phyloP scores from a whole-genome alignment of 2,329 filamentous ascomycete species.

The Tolypocladium sp. region DNA sequence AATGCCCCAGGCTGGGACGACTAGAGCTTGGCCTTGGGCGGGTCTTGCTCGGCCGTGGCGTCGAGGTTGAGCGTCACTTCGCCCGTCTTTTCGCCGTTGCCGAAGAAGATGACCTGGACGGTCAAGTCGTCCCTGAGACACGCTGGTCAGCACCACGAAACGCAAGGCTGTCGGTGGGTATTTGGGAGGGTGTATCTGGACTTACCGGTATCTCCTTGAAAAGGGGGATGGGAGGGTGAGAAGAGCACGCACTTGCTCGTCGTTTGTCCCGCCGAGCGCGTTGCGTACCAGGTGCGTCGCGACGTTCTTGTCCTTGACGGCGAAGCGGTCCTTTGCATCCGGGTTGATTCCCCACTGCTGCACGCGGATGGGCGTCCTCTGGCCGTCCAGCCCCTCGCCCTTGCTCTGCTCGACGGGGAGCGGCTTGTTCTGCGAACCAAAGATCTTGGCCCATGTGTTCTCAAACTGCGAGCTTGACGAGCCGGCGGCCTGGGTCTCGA shows the following conservation, averaged over 20 bases:
- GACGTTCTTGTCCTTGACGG: constrained; percentile 90
- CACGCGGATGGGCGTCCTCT: constrained; percentile 79
- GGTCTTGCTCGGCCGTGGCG: constrained; percentile 53
- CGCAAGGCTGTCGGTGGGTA: background rate
- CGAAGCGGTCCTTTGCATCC: constrained; percentile 70
- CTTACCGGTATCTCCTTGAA: constrained; percentile 77
- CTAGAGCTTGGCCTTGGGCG: constrained; percentile 30
- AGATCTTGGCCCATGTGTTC: constrained; percentile 56
- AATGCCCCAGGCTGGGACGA: background rate
- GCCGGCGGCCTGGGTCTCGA: constrained; percentile 62
- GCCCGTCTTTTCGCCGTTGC: constrained; percentile 66
- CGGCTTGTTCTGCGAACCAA: constrained; percentile 39
- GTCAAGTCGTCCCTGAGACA: constrained; percentile 75
- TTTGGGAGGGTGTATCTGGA: background rate
- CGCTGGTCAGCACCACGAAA: background rate
- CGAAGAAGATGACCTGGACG: constrained; percentile 98
- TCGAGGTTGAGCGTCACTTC: constrained; percentile 79
- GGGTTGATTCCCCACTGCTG: constrained; percentile 82
- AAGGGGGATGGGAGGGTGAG: constrained; percentile 88
- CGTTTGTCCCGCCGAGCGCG: constrained; percentile 84
- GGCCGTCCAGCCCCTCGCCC: constrained; percentile 48
- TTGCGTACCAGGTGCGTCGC: constrained; percentile 94
- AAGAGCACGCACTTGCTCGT: constrained; percentile 86
- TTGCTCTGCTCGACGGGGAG: constrained; percentile 69
- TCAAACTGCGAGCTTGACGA: constrained; percentile 56